Evolutionary conservation across 148 eudicot genomes (phyloP).

Genomic region (Vaccinium vitisidaea): DNA sequence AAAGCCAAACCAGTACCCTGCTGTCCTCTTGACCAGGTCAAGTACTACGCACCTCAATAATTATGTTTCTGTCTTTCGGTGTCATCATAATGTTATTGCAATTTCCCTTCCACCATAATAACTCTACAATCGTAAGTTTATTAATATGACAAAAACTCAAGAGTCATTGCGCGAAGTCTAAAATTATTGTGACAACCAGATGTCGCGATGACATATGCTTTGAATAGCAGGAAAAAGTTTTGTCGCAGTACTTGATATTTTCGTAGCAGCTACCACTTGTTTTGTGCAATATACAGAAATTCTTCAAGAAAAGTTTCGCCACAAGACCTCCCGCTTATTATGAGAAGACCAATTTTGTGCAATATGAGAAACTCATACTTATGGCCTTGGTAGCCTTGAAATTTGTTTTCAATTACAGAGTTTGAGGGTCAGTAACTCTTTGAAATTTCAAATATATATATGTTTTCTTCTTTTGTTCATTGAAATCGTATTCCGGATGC

Average conservation of each 20-base stretch:
- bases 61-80: background rate
- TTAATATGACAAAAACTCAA: background rate
- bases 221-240: background rate
- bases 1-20: conserved; percentile 59
- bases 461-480: background rate
- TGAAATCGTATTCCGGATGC: conserved; percentile 25
- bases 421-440: background rate
- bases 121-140: background rate
- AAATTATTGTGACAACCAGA: background rate
- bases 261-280: background rate
- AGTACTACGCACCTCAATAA: background rate
- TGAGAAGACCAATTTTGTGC: background rate
- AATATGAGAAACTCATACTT: background rate
- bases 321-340: background rate
- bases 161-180: background rate
- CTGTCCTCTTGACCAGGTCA: conserved; percentile 74
- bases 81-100: background rate
- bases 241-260: background rate
- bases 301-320: background rate
- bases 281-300: background rate
- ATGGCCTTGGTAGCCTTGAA: background rate
- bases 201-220: background rate
- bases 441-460: background rate
- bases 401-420: background rate
- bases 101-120: background rate